phyloP scores from a whole-genome alignment of 2,329 filamentous ascomycete species.

The Fusarium neocosmosporiellum region DNA sequence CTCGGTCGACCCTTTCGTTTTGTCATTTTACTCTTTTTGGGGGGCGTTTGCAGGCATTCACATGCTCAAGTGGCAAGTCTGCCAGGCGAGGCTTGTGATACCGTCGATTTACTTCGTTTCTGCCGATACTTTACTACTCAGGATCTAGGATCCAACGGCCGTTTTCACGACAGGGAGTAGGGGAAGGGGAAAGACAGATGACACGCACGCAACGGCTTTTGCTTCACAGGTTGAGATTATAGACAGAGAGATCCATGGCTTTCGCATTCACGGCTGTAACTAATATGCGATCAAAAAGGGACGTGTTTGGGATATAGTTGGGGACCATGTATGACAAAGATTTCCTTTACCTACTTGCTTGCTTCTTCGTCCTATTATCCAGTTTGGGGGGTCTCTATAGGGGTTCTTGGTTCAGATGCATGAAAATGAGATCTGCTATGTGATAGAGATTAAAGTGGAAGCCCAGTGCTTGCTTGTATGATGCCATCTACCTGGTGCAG shows the following conservation, averaged over 20 bases:
- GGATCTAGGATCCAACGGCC: constrained; percentile 39
- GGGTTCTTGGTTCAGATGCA: constrained; percentile 28
- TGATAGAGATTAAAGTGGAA: constrained; percentile 36
- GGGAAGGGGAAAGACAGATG: constrained; percentile 41
- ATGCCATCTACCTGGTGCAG: not conserved
- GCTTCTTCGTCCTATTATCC: constrained; percentile 32
- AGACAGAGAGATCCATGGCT: constrained; percentile 49
- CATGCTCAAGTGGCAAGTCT: constrained; percentile 12
- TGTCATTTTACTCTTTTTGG: constrained; percentile 27
- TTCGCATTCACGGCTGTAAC: constrained; percentile 50
- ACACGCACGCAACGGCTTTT: constrained; percentile 43
- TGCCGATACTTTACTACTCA: constrained; percentile 40
- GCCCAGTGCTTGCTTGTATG: constrained; percentile 26
- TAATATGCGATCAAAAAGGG: constrained; percentile 52
- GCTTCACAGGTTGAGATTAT: constrained; percentile 49
- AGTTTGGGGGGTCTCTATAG: constrained; percentile 32
- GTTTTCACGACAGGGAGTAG: constrained; percentile 38
- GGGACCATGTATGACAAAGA: constrained; percentile 50
- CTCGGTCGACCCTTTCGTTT: constrained; percentile 8
- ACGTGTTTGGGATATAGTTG: constrained; percentile 48
- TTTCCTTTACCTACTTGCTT: constrained; percentile 41
- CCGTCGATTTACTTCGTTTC: constrained; percentile 32
- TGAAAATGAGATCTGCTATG: constrained; percentile 36
- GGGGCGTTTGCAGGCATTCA: constrained; percentile 37
- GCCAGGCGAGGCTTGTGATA: constrained; percentile 31